These are phyloP conservation scores for Pontederia crassipes DNA, from an alignment of 176 grass and related monocot species.

Conservation along the genomic window DNA sequence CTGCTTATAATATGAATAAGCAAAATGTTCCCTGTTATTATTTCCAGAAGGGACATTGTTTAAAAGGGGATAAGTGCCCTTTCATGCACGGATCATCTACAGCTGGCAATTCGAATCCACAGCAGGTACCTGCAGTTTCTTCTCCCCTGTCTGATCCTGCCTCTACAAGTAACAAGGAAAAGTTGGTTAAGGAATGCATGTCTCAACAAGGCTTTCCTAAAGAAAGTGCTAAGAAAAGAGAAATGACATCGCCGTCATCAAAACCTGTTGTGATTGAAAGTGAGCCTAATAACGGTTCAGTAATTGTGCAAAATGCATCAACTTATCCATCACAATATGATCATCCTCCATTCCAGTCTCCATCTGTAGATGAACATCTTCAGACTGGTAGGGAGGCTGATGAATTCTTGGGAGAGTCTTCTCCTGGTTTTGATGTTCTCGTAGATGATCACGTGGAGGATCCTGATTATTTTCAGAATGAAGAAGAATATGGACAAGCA, in stretches of 20 bases:
- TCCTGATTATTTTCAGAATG: slow-evolving; percentile 23
- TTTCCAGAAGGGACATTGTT: slow-evolving; percentile 31
- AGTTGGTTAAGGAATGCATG: background rate
- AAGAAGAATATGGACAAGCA: slow-evolving; percentile 5
- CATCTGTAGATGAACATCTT: background rate
- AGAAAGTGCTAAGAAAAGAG: background rate
- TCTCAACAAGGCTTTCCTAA: background rate
- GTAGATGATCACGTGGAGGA: slow-evolving; percentile 27
- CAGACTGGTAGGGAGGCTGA: slow-evolving; percentile 15
- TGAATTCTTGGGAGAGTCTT: slow-evolving; percentile 18
- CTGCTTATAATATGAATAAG: slow-evolving; percentile 17
- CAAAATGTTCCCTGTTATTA: slow-evolving; percentile 35
- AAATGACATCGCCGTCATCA: too few species aligned
- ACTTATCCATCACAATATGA: background rate
- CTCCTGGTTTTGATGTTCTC: slow-evolving; percentile 48
- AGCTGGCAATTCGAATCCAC: background rate
- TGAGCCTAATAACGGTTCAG: background rate
- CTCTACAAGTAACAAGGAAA: background rate
- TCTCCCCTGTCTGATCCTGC: slow-evolving; percentile 7
- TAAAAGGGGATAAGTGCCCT: slow-evolving; percentile 35
- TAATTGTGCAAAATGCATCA: background rate
- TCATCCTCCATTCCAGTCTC: background rate
- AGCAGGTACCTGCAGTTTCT: slow-evolving; percentile 7
- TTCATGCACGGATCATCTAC: slow-evolving; percentile 28
- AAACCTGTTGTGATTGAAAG: background rate